A percentile compares a stretch with the other conserved stretches of the same genome.
These are phyloP conservation scores for Aquilaria yunnanensis DNA, from an alignment of 345 rosid genomes.

Conservation along the genomic window DNA sequence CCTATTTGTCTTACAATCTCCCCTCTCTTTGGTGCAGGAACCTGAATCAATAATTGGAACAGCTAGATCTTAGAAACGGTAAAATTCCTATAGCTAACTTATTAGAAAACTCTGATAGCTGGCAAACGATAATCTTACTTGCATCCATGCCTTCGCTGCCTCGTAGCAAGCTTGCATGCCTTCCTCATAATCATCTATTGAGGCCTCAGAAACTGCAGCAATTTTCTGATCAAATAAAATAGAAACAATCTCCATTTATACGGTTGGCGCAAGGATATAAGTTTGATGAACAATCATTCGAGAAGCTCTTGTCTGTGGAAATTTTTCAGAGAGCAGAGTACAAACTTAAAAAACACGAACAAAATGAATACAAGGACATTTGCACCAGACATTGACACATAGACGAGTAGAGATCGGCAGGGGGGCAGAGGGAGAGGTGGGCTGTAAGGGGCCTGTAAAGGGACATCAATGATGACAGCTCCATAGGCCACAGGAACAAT, in stretches of 20 bases:
- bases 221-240: slow-evolving; percentile 37
- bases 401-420: too few relatives aligned
- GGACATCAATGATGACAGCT: too few relatives aligned
- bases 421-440: too few relatives aligned
- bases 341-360: too few relatives aligned
- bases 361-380: too few relatives aligned
- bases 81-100: neutral
- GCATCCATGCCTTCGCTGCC: slow-evolving; percentile 87
- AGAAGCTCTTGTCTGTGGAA: too few relatives aligned
- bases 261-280: too few relatives aligned
- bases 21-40: slow-evolving; percentile 98
- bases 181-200: slow-evolving; percentile 71
- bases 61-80: neutral
- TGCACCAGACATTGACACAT: too few relatives aligned
- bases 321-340: too few relatives aligned
- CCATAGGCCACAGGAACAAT: too few relatives aligned
- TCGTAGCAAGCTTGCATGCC: slow-evolving; percentile 82
- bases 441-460: too few relatives aligned
- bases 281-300: too few relatives aligned
- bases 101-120: neutral
- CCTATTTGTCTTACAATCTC: slow-evolving; percentile 96
- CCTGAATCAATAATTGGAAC: slow-evolving; percentile 27
- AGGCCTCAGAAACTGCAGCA: slow-evolving; percentile 80
- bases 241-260: neutral
- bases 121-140: slow-evolving; percentile 27